Evolutionary conservation across 2,329 filamentous ascomycete species (phyloP), one percentile per base, ranked within the genome.

Genomic region (Hypoxylon sp.): DNA sequence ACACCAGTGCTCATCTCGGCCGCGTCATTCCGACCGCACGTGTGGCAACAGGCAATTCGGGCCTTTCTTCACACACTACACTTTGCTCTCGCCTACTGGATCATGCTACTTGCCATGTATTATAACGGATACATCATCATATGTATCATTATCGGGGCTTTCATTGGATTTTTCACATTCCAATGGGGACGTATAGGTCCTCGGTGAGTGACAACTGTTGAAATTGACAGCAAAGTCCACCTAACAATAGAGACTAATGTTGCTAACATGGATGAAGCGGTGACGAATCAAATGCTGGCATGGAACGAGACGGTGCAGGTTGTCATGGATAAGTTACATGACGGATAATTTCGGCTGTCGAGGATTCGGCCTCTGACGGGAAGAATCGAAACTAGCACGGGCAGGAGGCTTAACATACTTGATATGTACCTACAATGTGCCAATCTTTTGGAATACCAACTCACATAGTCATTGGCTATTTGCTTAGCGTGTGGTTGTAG

Each of bases 121-220:
- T 89, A 86, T 79, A 89, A 89, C 73, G 88, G 90, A 8, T 96
- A 93, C 79, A 86, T 97, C 69, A 93, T 96, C 77, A 90, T 96
- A 58, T 92, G 89, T 72, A 93, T 96, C 77, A 88, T 96, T 68
- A 86, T 95, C 64, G 93, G 93, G 0, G 88, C 91, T 0, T 93
- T 89, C 69, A 63, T 95, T 6, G 93, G 93, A 15, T 85, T 87
- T 10, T 93, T 94, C 71, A 75, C 92, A 61, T 95, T 93, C 76
- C 88, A 89, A 37, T 94, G 92, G 91, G 90, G 92, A 74, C 55
- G 53, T n/a, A 62, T 72, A 6, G 57, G 58, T n/a, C 29, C 61
- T 53, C 52, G 58, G 72, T 72, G 24, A 73, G 70, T 63, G 17
- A 19, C 11, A 51, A 87, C 84, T 79, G 88, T 87, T 72, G 87